Evolutionary conservation across 805 yeast genomes (phyloP).

Genomic region (Nakazawaea ernobii): DNA sequence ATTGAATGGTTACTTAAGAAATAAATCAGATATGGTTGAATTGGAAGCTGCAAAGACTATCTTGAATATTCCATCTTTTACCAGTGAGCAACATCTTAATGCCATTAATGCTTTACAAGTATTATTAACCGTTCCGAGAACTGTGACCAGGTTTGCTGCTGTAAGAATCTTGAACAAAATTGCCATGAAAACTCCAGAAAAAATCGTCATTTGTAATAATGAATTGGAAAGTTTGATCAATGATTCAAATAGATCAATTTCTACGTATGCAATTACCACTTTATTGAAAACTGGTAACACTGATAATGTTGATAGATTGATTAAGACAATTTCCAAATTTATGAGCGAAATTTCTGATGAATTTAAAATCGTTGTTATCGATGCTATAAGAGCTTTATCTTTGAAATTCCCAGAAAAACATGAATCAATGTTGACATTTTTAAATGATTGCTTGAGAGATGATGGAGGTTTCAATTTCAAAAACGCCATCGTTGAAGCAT

Average conservation of each 20-base stretch:
- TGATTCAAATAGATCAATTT: slow-evolving; percentile 85
- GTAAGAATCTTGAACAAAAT: slow-evolving; percentile 82
- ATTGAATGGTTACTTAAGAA: slow-evolving; percentile 65
- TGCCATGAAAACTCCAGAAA: slow-evolving; percentile 77
- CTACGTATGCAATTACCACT: slow-evolving; percentile 96
- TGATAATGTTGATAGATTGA: slow-evolving; percentile 81
- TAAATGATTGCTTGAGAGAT: slow-evolving; percentile 79
- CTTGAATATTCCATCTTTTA: slow-evolving; percentile 47
- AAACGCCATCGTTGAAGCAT: slow-evolving; percentile 83
- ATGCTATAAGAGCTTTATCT: slow-evolving; percentile 88
- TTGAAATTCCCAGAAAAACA: slow-evolving; percentile 91
- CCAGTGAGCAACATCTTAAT: slow-evolving; percentile 58
- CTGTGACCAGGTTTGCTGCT: slow-evolving; percentile 88
- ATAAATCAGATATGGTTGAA: slow-evolving; percentile 84
- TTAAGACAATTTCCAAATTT: slow-evolving; percentile 78
- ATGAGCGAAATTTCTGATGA: slow-evolving; percentile 95
- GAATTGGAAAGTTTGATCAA: slow-evolving; percentile 85
- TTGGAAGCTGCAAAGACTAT: slow-evolving; percentile 85
- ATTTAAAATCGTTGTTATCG: slow-evolving; percentile 89
- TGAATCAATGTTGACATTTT: slow-evolving; percentile 72
- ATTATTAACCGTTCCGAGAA: slow-evolving; percentile 80
- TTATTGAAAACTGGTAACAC: slow-evolving; percentile 91
- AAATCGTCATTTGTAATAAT: slow-evolving; percentile 68
- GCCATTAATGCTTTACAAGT: slow-evolving; percentile 73
- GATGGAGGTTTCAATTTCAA: slow-evolving; percentile 88